Percentiles rank a stretch among this genome's conserved stretches.
These are phyloP conservation scores for Gigaspora rosea DNA, from an alignment of 192 early-diverging fungal species.

Conservation along the genomic window DNA sequence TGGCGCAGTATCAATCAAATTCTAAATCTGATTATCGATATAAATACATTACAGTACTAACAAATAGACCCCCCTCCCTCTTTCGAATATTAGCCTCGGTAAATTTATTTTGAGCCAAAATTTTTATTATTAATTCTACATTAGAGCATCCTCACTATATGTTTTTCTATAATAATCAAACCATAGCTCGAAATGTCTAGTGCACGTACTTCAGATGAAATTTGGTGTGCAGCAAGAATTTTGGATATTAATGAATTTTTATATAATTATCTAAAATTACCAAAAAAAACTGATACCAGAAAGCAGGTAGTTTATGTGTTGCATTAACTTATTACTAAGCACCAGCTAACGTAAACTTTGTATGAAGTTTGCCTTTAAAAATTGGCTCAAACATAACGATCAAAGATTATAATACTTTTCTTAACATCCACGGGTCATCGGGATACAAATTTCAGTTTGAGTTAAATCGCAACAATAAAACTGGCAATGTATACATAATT, in stretches of 20 bases:
- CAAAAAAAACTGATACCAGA: constrained; percentile 1
- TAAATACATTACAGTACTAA: no score
- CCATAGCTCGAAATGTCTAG: background rate
- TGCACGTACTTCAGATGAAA: constrained; percentile 10
- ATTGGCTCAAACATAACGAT: constrained; percentile 14
- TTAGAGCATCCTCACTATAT: no score
- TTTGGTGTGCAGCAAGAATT: constrained; percentile 24
- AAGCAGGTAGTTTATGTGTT: constrained; percentile 3
- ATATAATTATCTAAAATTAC: constrained; percentile 20
- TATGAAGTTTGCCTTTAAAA: constrained; percentile 23
- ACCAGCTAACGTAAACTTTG: constrained; percentile 7
- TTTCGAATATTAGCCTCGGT: no score
- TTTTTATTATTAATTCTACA: no score
- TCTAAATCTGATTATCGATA: background rate
- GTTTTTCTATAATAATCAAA: no score
- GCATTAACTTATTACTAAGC: background rate
- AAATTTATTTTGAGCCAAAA: no score
- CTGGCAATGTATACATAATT: constrained; percentile 13
- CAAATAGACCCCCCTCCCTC: no score
- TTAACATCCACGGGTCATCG: background rate
- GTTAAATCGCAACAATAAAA: constrained; percentile 6
- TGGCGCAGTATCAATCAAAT: background rate
- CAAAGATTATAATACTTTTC: constrained; percentile 26
- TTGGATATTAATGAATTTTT: constrained; percentile 16
- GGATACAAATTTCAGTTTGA: constrained; percentile 13